Conservation (phyloP, 2,329 filamentous ascomycete species). For the Talaromyces sp. region DNA sequence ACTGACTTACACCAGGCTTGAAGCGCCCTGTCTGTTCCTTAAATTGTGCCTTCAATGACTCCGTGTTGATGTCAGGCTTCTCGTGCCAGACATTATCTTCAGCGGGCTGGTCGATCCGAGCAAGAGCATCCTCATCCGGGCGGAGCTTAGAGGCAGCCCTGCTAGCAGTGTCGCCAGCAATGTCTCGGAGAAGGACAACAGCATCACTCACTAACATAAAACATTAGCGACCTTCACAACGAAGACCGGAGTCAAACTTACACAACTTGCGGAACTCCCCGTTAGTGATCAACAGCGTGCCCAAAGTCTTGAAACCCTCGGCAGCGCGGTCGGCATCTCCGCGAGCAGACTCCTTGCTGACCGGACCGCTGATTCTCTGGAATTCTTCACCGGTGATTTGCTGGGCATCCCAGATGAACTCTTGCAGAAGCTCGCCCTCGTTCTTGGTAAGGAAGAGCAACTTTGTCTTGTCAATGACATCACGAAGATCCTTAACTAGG, state of each 20-base stretch:
- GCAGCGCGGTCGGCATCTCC: slow-evolving; percentile 81
- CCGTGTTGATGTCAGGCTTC: slow-evolving; percentile 70
- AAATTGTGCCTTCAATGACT: slow-evolving; percentile 66
- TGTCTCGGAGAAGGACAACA: slow-evolving; percentile 77
- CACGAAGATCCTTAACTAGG: slow-evolving; percentile 73
- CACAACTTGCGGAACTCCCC: slow-evolving; percentile 91
- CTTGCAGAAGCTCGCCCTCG: slow-evolving; percentile 87
- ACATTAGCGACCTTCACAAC: neutral
- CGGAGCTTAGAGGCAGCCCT: slow-evolving; percentile 74
- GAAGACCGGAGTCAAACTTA: slow-evolving; percentile 49
- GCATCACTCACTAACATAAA: slow-evolving; percentile 68
- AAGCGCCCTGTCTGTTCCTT: slow-evolving; percentile 60
- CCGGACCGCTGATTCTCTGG: slow-evolving; percentile 61
- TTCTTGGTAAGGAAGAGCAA: slow-evolving; percentile 88
- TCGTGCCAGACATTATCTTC: slow-evolving; percentile 95
- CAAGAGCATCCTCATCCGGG: slow-evolving; percentile 73
- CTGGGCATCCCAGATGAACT: slow-evolving; percentile 94
- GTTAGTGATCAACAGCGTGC: slow-evolving; percentile 87
- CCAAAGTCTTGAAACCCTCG: slow-evolving; percentile 82
- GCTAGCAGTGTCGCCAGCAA: slow-evolving; percentile 83
- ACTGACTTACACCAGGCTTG: slow-evolving; percentile 51
- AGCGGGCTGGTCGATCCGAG: slow-evolving; percentile 77
- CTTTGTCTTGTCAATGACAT: slow-evolving; percentile 83
- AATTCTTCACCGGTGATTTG: slow-evolving; percentile 66
- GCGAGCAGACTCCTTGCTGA: slow-evolving; percentile 73